These are phyloP conservation scores for Austropuccinia psidii DNA, from an alignment of 1,284 basidiomycete species.

Conservation along the genomic window DNA sequence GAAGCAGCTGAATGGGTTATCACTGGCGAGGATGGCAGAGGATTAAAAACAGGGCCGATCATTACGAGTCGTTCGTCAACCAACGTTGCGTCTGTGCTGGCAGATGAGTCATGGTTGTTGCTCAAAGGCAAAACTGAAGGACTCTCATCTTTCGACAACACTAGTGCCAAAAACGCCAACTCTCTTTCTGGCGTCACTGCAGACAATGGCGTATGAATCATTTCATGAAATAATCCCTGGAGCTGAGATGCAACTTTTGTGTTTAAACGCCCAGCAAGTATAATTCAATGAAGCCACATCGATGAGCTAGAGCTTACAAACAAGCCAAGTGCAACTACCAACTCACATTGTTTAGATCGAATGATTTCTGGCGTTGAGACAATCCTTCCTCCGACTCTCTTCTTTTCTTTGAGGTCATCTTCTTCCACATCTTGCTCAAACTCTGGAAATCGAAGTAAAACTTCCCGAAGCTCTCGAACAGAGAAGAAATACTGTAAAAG, in stretches of 20 bases:
- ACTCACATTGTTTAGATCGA: conserved; percentile 71
- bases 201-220: conserved; percentile 60
- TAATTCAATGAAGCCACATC: not conserved
- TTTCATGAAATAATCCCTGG: conserved; percentile 65
- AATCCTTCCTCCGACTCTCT: conserved; percentile 74
- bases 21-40: conserved; percentile 37
- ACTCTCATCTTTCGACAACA: conserved; percentile 80
- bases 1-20: conserved; percentile 41
- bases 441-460: conserved; percentile 56
- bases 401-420: conserved; percentile 51
- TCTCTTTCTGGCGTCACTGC: conserved; percentile 76
- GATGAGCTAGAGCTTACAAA: not conserved
- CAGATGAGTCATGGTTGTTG: conserved; percentile 61
- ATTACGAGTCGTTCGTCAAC: conserved; percentile 56
- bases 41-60: conserved; percentile 3
- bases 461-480: conserved; percentile 74
- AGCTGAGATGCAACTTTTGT: conserved; percentile 66
- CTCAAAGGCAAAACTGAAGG: conserved; percentile 19
- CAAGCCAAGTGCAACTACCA: not conserved
- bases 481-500: conserved; percentile 76
- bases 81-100: conserved; percentile 71
- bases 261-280: conserved; percentile 38
- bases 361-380: conserved; percentile 70
- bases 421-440: conserved; percentile 55
- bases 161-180: conserved; percentile 81